Base-by-base conservation (phyloP, 305 asterid species). In the Fraxinus dipetala region DNA sequence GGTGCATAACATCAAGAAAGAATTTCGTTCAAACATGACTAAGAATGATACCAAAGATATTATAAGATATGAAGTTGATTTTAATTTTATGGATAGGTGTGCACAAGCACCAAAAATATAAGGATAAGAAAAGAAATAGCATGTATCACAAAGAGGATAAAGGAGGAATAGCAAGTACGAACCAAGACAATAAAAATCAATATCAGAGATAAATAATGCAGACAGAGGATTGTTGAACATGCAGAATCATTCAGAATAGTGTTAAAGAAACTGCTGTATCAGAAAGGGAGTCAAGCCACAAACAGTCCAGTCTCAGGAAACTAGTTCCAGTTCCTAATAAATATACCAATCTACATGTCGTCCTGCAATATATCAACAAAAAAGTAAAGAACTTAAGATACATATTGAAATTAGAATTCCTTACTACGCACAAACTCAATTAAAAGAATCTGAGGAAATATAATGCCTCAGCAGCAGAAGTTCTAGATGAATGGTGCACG, bases 251-350 rank as follows among this genome's bases (percentile, higher is more conserved):
- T 54, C 65, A 11, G 69, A 35, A 56, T 72, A 80, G 54, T 18
- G 75, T 48, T 31, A 73, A 51, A 54, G 63, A 32, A 78, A 56
- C 78, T 80, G 79, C 74, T 54, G 79, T 72, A 74, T 56, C 75
- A 75, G 59, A 80, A 51, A 80, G 83, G 75, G 35, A 56, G 79
- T 72, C 83, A 80, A 54, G 63, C 84, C 79, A 75, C 43, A 48
- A 79, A 59, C 11, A 73, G 40, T 56, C 79, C 80, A 81, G 63
- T 72, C 83, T 80, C 78, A 80, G 34, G 76, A 51, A 72, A 80
- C 18, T 56, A 73, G 75, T 80, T 54, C 63, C 74, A 80, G 75
- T 56, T 74, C 83, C 79, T 54, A 80, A 74, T 73, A 24, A 80
- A 65, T 74, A 51, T 74, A 73, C 79, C 83, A 54, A 80, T 43